Evolutionary conservation across 441 rosid species (phyloP), one percentile per base, ranked within the genome.

Genomic region (Pelargonium cotyledonis): DNA sequence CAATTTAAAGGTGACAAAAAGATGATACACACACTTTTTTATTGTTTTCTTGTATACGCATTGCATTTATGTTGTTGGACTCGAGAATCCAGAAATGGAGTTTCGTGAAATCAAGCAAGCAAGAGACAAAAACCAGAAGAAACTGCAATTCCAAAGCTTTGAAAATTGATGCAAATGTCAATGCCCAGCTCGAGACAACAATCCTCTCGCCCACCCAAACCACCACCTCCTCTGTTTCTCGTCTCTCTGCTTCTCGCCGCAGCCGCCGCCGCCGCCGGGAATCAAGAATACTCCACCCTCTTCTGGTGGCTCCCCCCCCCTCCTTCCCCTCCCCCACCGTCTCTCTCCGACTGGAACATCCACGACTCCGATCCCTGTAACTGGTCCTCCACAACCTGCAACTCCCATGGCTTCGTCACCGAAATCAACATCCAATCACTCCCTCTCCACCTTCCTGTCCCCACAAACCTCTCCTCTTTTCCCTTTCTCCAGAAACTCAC

Each of bases 121-220:
- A 72, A 75, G 21, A 63, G 31, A 70, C 75, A 75, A 73, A 73
- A 79, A 72, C 79, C 80, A 80, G 76, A 85, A 82, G 83, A 85
- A 82, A 84, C 26, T 23, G 26, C 26, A 23, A 23, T 23, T 23
- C 26, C 89, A 78, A 78, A 79, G 71, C 82, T 85, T 86, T 84
- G 81, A 85, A 85, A 85, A 80, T 88, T 87, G 90, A 89, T 85
- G 90, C 91, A 85, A 86, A 91, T 91, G 97, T 82, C 86, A 73
- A 80, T 79, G 80, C 84, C 76, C 57, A 75, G 79, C 80, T 77
- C 89, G 86, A 85, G 85, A 83, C 82, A 84, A 46, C 75, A 61
- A 65, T 60, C 70, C 58, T 65, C n/a, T n/a, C n/a, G n/a, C n/a
- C n/a, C n/a, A n/a, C n/a, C n/a, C n/a, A n/a, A n/a, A n/a, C n/a